Evolutionary conservation across 768 basidiomycete species (phyloP), one percentile per base, ranked within the genome.

Genomic region (Rhodotorula kratochvilovae): DNA sequence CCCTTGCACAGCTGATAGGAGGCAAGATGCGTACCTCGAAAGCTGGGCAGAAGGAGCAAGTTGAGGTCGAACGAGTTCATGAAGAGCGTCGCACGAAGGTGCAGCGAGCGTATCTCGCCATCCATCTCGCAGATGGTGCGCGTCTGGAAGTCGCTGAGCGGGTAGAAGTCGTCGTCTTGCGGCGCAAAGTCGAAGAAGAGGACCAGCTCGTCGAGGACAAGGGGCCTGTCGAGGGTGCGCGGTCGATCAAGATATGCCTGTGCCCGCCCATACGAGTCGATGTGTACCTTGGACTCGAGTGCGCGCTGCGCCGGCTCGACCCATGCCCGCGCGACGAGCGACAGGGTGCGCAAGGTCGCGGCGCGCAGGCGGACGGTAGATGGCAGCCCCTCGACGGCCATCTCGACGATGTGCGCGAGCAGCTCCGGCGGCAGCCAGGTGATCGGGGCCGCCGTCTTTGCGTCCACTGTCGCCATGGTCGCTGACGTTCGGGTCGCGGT

Each of bases 101-200:
- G 65, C 13, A 71, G 39, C 6, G 27, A 57, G 17, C 48, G 55
- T 21, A 71, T 31, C 39, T 35, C 11, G 27, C 42, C 12, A 5
- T 33, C 56, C 27, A 27, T 8, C 23, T 33, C n/a, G 55, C 66
- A 66, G 15, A 71, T 27, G 29, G 27, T 3, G 36, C 31, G 19
- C 8, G 57, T 51, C 39, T 67, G 66, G 31, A 29, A 39, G 17
- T 66, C 61, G 15, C 55, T 59, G 3, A 71, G 42, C 12, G 70
- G 70, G 51, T 59, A 71, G 25, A 66, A 53, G 23, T 58, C 65
- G 35, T 71, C 70, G 16, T 71, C 70, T 25, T 51, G 19, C 5
- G 65, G 61, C 12, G 27, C 25, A 36, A 71, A 66, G n/a, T 71
- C 70, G 61, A 39, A 71, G n/a, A 67, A 71, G 27, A 71, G 19